These are phyloP conservation scores for Nitzschia sp. DNA, from an alignment of 108 stramenopile species.

Conservation along the genomic window DNA sequence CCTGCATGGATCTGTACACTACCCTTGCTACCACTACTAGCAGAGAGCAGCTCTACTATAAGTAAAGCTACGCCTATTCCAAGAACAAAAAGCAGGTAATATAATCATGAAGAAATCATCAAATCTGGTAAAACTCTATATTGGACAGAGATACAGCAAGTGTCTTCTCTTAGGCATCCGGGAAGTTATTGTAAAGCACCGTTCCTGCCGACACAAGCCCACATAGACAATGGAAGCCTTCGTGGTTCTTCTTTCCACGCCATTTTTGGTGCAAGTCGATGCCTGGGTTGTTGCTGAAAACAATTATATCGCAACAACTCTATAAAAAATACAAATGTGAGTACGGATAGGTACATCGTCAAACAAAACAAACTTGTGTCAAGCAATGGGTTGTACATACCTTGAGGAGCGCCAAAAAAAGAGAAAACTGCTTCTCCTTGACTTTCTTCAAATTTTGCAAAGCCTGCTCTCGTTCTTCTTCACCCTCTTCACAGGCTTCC, in stretches of 20 bases:
- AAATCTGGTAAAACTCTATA: too few species aligned
- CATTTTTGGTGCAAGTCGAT: conserved; percentile 70
- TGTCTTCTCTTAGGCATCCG: conserved; percentile 52
- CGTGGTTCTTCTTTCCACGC: conserved; percentile 79
- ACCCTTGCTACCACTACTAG: too few species aligned
- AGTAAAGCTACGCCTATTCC: too few species aligned
- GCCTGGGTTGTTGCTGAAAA: conserved; percentile 86
- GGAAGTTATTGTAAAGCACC: conserved; percentile 83
- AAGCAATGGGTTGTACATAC: conserved; percentile 10
- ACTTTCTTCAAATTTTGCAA: conserved; percentile 19
- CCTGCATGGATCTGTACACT: too few species aligned
- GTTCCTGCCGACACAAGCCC: conserved; percentile 78
- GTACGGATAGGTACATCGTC: neutral
- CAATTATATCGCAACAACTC: conserved; percentile 70
- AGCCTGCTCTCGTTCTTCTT: conserved; percentile 19
- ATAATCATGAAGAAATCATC: too few species aligned
- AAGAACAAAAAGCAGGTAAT: too few species aligned
- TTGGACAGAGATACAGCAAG: too few species aligned
- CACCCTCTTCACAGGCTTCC: conserved; percentile 4
- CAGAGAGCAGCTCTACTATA: too few species aligned
- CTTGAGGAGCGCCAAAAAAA: conserved; percentile 67
- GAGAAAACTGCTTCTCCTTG: conserved; percentile 56
- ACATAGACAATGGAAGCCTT: conserved; percentile 73
- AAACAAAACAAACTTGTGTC: neutral
- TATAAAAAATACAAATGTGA: neutral